Evolutionary conservation across 2,329 filamentous ascomycete species (phyloP).

Genomic region (Daldinia sp.): DNA sequence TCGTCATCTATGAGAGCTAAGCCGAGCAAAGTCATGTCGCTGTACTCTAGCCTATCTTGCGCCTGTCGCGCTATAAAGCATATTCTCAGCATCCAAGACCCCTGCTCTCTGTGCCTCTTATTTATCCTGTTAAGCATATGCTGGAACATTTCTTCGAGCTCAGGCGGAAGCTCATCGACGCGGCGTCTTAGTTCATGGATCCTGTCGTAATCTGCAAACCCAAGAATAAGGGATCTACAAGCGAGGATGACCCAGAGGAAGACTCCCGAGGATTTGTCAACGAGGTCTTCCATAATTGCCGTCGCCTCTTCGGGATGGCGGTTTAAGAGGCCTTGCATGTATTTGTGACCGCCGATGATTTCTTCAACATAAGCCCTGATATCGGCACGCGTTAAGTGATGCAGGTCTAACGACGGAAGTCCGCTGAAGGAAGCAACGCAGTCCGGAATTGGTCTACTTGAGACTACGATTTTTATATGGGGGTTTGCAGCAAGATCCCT

Average conservation of each 20-base stretch:
- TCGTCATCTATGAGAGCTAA: constrained; percentile 3
- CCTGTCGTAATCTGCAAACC: constrained; percentile 23
- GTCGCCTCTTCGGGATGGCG: not conserved
- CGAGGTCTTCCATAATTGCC: constrained; percentile 24
- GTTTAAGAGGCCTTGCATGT: not conserved
- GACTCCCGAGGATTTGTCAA: constrained; percentile 34
- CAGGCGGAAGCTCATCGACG: constrained; percentile 23
- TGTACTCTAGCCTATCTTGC: not conserved
- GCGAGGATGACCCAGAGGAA: constrained; percentile 37
- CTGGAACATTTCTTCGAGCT: constrained; percentile 36
- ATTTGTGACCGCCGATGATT: constrained; percentile 4
- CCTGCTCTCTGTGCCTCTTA: not conserved
- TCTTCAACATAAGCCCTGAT: constrained; percentile 29
- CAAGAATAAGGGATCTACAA: constrained; percentile 27
- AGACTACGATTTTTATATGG: constrained; percentile 50
- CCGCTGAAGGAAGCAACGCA: constrained; percentile 39
- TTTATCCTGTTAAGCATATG: constrained; percentile 35
- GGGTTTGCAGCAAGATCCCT: constrained; percentile 1
- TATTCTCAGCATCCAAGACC: constrained; percentile 8
- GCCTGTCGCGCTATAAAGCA: not conserved
- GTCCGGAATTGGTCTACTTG: constrained; percentile 49
- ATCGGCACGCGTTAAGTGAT: constrained; percentile 37
- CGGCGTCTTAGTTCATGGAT: constrained; percentile 22
- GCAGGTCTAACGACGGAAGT: constrained; percentile 23
- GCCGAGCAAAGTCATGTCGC: not conserved